Evolutionary conservation across 306 rosid species (phyloP), one percentile per base, ranked within the genome.

Genomic region (Ochetophila trinervis): DNA sequence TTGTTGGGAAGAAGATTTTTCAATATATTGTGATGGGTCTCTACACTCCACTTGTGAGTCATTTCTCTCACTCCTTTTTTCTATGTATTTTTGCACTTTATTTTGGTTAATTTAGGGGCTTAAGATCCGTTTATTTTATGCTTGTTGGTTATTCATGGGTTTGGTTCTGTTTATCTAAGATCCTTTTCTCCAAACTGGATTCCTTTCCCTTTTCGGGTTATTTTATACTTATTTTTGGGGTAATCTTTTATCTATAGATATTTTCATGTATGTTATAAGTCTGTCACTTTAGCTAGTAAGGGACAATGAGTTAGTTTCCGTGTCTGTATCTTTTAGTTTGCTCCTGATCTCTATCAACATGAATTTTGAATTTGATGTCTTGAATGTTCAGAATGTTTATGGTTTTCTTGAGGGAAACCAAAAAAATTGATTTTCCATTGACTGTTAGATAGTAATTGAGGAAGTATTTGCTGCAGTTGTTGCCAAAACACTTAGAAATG

Each of bases 1-100:
- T 93, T 74, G 94, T 86, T 59, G 98, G 97, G 75, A 87, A 74
- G 85, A 93, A 82, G 86, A 67, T 70, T 69, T 86, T 84, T 59
- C 98, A 84, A 85, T 93, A 89, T 59, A 66, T 93, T 76, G 86
- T 75, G 55, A 84, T 84, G 82, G 99, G 96, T 35, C 84, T 90
- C 61, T 93, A 93, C 84, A 87, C 99, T 59, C 99, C 99, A 65
- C 84, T 93, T 79, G 99, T 93, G 78, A 76, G 75, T 56, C 62
- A 62, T 74, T 78, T 47, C 72, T 62, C 22, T 6, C 35, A 13
- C 51, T 56, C 74, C 63, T 11, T 56, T 54, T 11, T 56, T 60
- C 8, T 68, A 16, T 10, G 16, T 13, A 34, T 42, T 27, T 18
- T 19, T 70, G n/a, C 65, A 11, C 53, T 44, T 23, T 42, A 57